A percentile compares a stretch with the other conserved stretches of the same genome.
Evolutionary conservation across 352 stramenopile genomes (phyloP).

Genomic region (Pythium insidiosum): DNA sequence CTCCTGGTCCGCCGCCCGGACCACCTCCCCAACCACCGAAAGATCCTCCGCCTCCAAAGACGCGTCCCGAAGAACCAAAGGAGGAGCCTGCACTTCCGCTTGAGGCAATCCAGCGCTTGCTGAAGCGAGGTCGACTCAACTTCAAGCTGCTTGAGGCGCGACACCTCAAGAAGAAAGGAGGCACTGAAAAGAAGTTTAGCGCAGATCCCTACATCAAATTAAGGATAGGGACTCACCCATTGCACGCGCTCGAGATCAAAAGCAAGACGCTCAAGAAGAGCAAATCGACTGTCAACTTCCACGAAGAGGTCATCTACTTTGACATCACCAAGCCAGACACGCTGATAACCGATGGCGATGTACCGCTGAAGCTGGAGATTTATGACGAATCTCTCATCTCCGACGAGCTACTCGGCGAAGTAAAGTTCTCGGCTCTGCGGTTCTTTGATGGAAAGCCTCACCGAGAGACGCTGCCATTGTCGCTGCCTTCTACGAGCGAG

Average conservation of each 20-base stretch:
- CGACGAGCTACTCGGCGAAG: conserved; percentile 76
- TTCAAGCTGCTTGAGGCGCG: conserved; percentile 68
- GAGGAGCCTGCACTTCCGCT: not conserved
- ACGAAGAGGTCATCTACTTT: conserved; percentile 75
- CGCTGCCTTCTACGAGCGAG: conserved; percentile 19
- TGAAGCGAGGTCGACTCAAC: conserved; percentile 56
- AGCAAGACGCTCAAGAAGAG: conserved; percentile 83
- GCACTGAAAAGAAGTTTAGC: conserved; percentile 57
- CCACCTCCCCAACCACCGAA: conserved; percentile 42
- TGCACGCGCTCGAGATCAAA: conserved; percentile 62
- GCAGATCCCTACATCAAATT: conserved; percentile 82
- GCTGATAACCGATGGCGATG: conserved; percentile 63
- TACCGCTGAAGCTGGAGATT: conserved; percentile 70
- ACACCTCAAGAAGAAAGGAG: conserved; percentile 48
- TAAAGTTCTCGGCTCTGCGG: conserved; percentile 59
- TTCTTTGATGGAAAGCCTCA: conserved; percentile 69
- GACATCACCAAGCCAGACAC: conserved; percentile 73
- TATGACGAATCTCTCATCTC: conserved; percentile 86
- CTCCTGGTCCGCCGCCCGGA: conserved; percentile 35
- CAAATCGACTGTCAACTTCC: conserved; percentile 70
- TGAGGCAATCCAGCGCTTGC: conserved; percentile 30
- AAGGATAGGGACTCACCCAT: conserved; percentile 59
- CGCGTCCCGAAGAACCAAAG: not conserved
- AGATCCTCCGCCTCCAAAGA: conserved; percentile 24
- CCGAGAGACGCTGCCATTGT: conserved; percentile 52